Base-by-base conservation (phyloP, 2,329 filamentous ascomycete genomes). In the Gnomoniopsis smithogilvyi region DNA sequence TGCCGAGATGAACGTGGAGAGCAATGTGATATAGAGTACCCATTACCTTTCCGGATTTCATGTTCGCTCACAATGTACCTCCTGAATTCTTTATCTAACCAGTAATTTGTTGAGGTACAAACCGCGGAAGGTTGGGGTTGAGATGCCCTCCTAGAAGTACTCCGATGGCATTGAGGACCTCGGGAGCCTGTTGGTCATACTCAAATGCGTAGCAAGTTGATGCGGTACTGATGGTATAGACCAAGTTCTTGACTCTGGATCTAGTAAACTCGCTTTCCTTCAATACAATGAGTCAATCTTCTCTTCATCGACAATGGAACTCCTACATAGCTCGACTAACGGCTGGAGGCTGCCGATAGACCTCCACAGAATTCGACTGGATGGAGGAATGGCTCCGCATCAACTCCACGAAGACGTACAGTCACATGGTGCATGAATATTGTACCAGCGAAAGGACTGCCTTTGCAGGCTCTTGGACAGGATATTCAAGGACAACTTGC, bases 171-270 rank as follows among this genome's bases (percentile, higher is more conserved):
- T n/a, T n/a, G n/a, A n/a, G n/a, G n/a, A n/a, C n/a, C n/a, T n/a
- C n/a, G 15, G 48, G 26, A 0, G 51, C 51, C 26, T 57, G 26
- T 30, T n/a, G 17, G n/a, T 21, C 48, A 15, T 34, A 51, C 36
- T 57, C 55, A 6, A 57, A 57, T 22, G 34, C 51, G 4, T 57
- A 33, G n/a, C 55, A 57, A 17, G 45, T 57, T 7, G 55, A 48
- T 19, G n/a, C 51, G 19, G 14, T 36, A 6, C 51, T 57, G 48
- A 46, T 51, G 19, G 14, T 36, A 6, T 51, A 51, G 48, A 46
- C 43, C 36, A n/a, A 57, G 15, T 19, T 57, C 3, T 17, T 51
- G 3, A 57, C 55, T 2, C 30, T 57, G 19, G 21, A 26, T 15
- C 17, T n/a, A 1, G 19, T 49, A 1, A 48, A 57, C 14, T 24